Percentiles rank a stretch among this genome's conserved stretches.
Evolutionary conservation across 768 basidiomycete species (phyloP).

Genomic region (Gymnopilus dilepis): DNA sequence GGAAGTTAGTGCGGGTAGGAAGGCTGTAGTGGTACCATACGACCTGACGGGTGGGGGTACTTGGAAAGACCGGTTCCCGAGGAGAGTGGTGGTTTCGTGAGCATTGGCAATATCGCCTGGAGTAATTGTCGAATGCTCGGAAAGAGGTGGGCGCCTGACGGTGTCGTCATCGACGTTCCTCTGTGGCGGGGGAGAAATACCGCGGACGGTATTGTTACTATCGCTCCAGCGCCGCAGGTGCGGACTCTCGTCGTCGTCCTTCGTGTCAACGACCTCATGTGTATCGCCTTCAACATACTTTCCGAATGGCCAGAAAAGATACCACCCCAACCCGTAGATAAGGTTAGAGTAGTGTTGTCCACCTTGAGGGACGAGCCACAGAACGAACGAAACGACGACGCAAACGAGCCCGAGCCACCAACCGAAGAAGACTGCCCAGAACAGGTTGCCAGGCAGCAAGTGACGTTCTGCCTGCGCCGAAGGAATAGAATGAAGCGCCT

Average conservation of each 20-base stretch:
- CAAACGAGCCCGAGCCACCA: slow-evolving; percentile 89
- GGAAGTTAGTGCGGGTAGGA: slow-evolving; percentile 37
- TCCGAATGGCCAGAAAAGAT: slow-evolving; percentile 97
- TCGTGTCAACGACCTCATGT: slow-evolving; percentile 39
- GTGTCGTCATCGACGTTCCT: slow-evolving; percentile 26
- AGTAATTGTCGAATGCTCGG: slow-evolving; percentile 49
- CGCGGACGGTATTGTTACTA: slow-evolving; percentile 44
- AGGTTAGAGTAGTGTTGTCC: slow-evolving; percentile 85
- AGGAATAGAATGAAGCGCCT: slow-evolving; percentile 89
- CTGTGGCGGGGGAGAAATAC: slow-evolving; percentile 28
- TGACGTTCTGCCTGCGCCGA: slow-evolving; percentile 94
- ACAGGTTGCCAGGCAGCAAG: slow-evolving; percentile 90
- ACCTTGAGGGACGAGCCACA: slow-evolving; percentile 79
- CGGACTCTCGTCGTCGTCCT: slow-evolving; percentile 41
- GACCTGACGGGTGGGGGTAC: slow-evolving; percentile 57
- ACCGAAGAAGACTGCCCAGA: slow-evolving; percentile 90
- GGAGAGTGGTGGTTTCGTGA: slow-evolving; percentile 55
- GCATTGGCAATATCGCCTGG: slow-evolving; percentile 41
- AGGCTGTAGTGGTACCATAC: slow-evolving; percentile 64
- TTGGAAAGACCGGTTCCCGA: slow-evolving; percentile 37
- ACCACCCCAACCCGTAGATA: slow-evolving; percentile 93
- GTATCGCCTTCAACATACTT: slow-evolving; percentile 92
- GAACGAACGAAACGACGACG: slow-evolving; percentile 65
- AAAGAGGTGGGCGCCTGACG: slow-evolving; percentile 40
- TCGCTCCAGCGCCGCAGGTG: slow-evolving; percentile 39